Evolutionary conservation across 768 basidiomycete species (phyloP), one percentile per base, ranked within the genome.

Genomic region (Amyloporia xantha): DNA sequence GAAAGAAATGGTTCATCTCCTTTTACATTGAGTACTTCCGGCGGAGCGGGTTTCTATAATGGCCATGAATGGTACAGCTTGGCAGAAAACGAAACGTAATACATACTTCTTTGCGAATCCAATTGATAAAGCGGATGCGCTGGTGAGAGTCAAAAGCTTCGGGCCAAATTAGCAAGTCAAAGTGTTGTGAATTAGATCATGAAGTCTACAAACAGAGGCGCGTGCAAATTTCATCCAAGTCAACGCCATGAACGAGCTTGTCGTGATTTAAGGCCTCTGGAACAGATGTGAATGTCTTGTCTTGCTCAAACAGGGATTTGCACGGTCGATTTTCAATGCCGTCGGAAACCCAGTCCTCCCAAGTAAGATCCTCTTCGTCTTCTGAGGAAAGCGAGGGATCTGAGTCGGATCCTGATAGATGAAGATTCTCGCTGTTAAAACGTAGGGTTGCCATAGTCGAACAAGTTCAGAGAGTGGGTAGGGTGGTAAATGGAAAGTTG

Each of bases 121-220:
- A 88, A 64, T 96, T 96, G 67, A 96, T 81, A 44, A 96, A 67
- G 41, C 88, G 79, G 56, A 91, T 83, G 17, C 86, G 76, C 48
- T 79, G 77, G 65, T 91, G 83, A 54, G 84, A 79, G 63, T 95
- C 92, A 33, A 94, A 69, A 0, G 71, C 88, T 91, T 53, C 27
- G 42, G 27, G 19, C n/a, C n/a, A n/a, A n/a, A 28, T 47, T 26
- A 48, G 44, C 17, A 52, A 33, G 30, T 33, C 30, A 33, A 15
- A 15, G 30, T 7, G 9, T 15, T 33, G 30, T 33, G 30, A 33
- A 7, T 33, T 15, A 15, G 38, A 39, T 21, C 38, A 17, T 10
- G 33, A n/a, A 10, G 33, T 35, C 33, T 21, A 67, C 83, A 38
- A 46, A 90, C 90, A 73, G 49, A 91, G 62, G 40, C 65, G 71